Evolutionary conservation across 352 stramenopile genomes (phyloP).

Genomic region (Elongisporangium undulatum): DNA sequence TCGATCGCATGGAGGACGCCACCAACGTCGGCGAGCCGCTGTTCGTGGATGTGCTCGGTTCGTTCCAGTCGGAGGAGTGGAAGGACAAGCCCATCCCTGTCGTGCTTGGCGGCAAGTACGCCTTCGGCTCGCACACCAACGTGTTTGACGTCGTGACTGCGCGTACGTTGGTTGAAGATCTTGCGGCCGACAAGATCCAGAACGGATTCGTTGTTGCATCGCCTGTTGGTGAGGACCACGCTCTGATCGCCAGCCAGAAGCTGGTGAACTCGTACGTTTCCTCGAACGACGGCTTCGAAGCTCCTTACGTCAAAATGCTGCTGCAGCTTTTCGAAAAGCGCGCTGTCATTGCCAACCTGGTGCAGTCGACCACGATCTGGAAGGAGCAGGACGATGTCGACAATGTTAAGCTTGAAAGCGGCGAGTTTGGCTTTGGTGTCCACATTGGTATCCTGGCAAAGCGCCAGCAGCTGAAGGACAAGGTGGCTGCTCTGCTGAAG

Average conservation of each 20-base stretch:
- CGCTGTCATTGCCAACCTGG: slow-evolving; percentile 67
- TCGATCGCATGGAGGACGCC: slow-evolving; percentile 89
- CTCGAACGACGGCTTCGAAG: slow-evolving; percentile 56
- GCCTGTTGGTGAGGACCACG: slow-evolving; percentile 14
- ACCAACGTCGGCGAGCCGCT: slow-evolving; percentile 87
- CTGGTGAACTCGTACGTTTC: slow-evolving; percentile 50
- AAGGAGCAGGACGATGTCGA: slow-evolving; percentile 44
- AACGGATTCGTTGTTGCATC: slow-evolving; percentile 70
- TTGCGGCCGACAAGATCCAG: slow-evolving; percentile 54
- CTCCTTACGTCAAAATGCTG: slow-evolving; percentile 78
- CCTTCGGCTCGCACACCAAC: slow-evolving; percentile 54
- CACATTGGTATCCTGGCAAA: slow-evolving; percentile 67
- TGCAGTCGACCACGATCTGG: slow-evolving; percentile 63
- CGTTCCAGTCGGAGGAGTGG: slow-evolving; percentile 82
- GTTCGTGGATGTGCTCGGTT: slow-evolving; percentile 91
- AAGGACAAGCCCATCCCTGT: slow-evolving; percentile 41
- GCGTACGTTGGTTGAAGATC: slow-evolving; percentile 59
- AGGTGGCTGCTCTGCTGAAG: slow-evolving; percentile 37
- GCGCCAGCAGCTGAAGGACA: slow-evolving; percentile 64
- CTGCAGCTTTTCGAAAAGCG: slow-evolving; percentile 69
- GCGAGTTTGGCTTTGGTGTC: slow-evolving; percentile 72
- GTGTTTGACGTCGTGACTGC: slow-evolving; percentile 87
- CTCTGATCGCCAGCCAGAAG: slow-evolving; percentile 23
- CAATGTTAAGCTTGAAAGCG: slow-evolving; percentile 44
- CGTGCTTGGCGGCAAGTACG: slow-evolving; percentile 82